These are phyloP conservation scores for Mucor mucedo DNA, from an alignment of 371 early-diverging fungal species.

Conservation along the genomic window DNA sequence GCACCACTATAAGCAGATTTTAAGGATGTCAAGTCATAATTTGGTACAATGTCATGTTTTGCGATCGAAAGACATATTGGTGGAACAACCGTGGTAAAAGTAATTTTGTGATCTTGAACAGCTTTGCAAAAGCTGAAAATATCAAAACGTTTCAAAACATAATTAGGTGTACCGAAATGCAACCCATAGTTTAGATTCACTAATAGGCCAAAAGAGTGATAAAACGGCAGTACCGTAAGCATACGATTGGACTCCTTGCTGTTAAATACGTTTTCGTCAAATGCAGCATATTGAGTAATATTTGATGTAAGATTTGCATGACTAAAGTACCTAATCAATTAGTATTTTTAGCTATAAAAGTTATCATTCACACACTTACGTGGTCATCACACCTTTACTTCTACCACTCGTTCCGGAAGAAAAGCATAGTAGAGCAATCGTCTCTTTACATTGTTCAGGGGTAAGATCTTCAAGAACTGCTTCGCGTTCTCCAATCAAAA, in stretches of 20 bases:
- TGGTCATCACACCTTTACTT: conserved; percentile 82
- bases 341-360: background rate
- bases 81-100: conserved; percentile 72
- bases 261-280: conserved; percentile 29
- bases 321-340: conserved; percentile 12
- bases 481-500: conserved; percentile 13
- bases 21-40: conserved; percentile 70
- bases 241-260: conserved; percentile 3
- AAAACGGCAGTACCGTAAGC: conserved; percentile 75
- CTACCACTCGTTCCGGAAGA: conserved; percentile 79
- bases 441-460: conserved; percentile 31
- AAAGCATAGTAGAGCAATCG: conserved; percentile 73
- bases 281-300: conserved; percentile 51
- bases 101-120: conserved; percentile 62
- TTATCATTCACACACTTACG: conserved; percentile 37
- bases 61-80: conserved; percentile 71
- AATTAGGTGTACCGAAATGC: conserved; percentile 39
- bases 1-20: conserved; percentile 69
- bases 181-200: conserved; percentile 26
- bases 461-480: conserved; percentile 25
- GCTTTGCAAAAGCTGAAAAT: conserved; percentile 55
- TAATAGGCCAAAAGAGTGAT: conserved; percentile 62
- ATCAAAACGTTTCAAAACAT: conserved; percentile 71
- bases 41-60: conserved; percentile 64
- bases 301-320: conserved; percentile 80